phyloP scores from a whole-genome alignment of 2,329 filamentous ascomycete genomes.

The Aspergillus aculeatinus region DNA sequence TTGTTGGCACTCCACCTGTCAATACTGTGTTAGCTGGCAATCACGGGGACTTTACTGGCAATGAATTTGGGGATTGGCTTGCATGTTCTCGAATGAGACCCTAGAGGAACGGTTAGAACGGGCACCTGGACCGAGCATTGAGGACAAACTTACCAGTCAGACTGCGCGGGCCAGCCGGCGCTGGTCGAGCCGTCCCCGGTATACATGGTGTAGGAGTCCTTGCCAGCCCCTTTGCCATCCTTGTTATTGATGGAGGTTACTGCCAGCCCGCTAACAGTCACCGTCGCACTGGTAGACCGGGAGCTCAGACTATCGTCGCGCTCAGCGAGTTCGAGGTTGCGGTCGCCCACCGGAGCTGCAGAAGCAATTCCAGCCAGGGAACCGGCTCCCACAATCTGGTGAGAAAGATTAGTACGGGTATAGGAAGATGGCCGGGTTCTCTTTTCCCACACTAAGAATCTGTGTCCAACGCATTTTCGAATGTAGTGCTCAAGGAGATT shows the following conservation, averaged over 20 bases:
- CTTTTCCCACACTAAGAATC: background rate
- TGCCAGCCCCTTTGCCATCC: background rate
- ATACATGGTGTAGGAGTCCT: slow-evolving; percentile 17
- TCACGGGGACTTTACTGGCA: too few relatives aligned
- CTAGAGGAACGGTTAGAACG: background rate
- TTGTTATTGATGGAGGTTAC: background rate
- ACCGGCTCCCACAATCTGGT: background rate
- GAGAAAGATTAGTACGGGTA: too few relatives aligned
- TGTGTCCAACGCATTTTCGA: slow-evolving; percentile 5
- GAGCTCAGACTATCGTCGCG: background rate
- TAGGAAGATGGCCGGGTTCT: too few relatives aligned
- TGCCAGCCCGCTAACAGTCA: slow-evolving; percentile 1
- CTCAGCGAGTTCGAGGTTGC: background rate
- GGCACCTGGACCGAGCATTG: too few relatives aligned
- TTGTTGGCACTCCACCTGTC: slow-evolving; percentile 15
- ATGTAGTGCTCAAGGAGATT: background rate
- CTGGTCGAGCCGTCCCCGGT: slow-evolving; percentile 21
- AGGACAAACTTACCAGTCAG: slow-evolving; percentile 18
- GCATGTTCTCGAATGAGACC: slow-evolving; percentile 23
- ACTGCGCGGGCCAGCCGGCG: slow-evolving; percentile 27
- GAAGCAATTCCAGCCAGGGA: background rate
- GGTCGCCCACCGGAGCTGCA: background rate
- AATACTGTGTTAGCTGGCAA: background rate
- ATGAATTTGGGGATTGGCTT: background rate
- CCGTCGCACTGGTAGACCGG: slow-evolving; percentile 3